Base-by-base conservation (phyloP, 1,139 yeast species). In the Lodderomyces theae region DNA sequence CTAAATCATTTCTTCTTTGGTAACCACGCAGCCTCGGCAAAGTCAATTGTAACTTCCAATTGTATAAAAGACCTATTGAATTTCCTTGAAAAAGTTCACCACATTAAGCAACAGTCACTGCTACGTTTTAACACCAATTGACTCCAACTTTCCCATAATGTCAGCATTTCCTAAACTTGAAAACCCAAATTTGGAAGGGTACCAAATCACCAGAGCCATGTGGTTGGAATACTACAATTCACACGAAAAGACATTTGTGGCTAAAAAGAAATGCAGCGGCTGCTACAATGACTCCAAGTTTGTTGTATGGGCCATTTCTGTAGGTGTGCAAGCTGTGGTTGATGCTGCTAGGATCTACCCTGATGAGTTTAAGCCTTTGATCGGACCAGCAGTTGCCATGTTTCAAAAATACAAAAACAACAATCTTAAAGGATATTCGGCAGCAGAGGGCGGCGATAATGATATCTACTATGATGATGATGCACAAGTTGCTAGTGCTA, bases 401-500 rank as follows among this genome's bases (percentile, higher is more conserved):
- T 69, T 82, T 46, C 73, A 71, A 43, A 68, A 64, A 51, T 82
- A 80, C 59, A 76, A 77, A 58, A 76, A 79, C 47, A 64, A 66
- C 11, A 63, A 71, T 46, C 54, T 65, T 52, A 74, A 70, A 44
- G 84, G 80, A 2, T 80, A 64, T 56, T 72, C 81, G 34, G 86
- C 85, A 2, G 80, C 82, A 3, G 80, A 76, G 53, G 74, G 77
- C 28, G 76, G 74, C 37, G 83, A 81, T 57, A 65, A 65, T 37
- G 89, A 83, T 56, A 78, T 83, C 37, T 82, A 82, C 57, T 82
- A 80, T 50, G 90, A 83, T 56, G 90, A 83, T 53, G 85, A 82
- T 54, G 90, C 89, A 4, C 90, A 83, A 56, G 81, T 82, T 12
- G 83, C 86, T 15, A 72, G 82, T 51, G 84, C 84, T 9, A 69